Base-by-base conservation (phyloP, 78 protist species). In the Polysphondylium violaceum region DNA sequence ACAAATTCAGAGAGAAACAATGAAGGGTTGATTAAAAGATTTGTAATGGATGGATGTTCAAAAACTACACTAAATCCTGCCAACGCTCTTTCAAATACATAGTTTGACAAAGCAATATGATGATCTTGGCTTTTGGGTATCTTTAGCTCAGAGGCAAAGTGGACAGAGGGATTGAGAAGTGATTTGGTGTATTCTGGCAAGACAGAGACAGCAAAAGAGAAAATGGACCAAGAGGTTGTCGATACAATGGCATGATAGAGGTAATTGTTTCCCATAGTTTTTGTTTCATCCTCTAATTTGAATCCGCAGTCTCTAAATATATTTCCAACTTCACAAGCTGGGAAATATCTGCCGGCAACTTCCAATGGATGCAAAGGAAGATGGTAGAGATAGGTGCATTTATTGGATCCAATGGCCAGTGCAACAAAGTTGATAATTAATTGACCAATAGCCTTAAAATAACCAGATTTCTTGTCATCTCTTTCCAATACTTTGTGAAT, bases 261-360 rank as follows among this genome's bases (percentile, higher is more conserved):
- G 1, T 19, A 2, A 59, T 69, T 59, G 12, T 56, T 19, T 7
- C 74, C 76, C 91, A 83, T 83, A 12, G 58, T 43, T 2, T 23
- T 44, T 0, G 67, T 51, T 19, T n/a, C 8, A 29, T 35, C 74
- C 21, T 65, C 73, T 16, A 21, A 25, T 29, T 43, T 72, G 81
- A 83, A 69, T 55, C 78, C 91, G 59, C 91, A 83, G 25, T 83
- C 91, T 64, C 91, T 69, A 55, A 83, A 83, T 2, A 56, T 38
- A 33, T 72, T 72, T 19, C 78, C 78, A n/a, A 51, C 40, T 29
- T 83, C 91, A 31, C 72, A 55, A 19, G 91, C 91, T 23, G 79
- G 77, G 72, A 59, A 83, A 6, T 44, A 36, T 71, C 69, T 36
- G 23, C 79, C 77, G 2, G 60, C 64, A 1, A 83, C 60, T 3